Percentiles rank a stretch among this genome's conserved stretches.
Evolutionary conservation across 23 red algal species (phyloP).

Genomic region (Gracilaria vermiculophylla): DNA sequence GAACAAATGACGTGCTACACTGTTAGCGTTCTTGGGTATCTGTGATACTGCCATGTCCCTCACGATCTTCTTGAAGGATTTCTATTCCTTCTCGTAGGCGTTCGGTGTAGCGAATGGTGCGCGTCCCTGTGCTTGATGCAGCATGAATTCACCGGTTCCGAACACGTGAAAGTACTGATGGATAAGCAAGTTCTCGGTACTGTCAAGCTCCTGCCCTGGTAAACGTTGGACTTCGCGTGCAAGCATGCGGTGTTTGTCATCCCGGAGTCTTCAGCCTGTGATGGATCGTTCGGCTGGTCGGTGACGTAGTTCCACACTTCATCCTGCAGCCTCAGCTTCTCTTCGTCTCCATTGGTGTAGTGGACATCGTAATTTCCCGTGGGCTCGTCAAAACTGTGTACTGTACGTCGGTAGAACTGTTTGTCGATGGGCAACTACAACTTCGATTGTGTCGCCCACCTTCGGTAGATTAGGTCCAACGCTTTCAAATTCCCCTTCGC

Average conservation of each 20-base stretch:
- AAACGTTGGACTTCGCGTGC: neutral
- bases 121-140: neutral
- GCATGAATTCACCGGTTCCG: neutral
- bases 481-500: no score
- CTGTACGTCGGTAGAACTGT: neutral
- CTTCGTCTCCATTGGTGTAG: constrained; percentile 10
- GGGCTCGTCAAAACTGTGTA: neutral
- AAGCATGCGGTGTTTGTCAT: neutral
- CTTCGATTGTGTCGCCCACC: neutral
- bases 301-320: constrained; percentile 2
- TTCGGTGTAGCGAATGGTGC: neutral
- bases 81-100: constrained; percentile 9
- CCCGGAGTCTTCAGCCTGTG: no score
- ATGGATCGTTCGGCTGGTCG: no score
- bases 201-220: constrained; percentile 1
- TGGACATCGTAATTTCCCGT: neutral
- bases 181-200: neutral
- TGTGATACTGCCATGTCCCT: neutral
- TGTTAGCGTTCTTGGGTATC: neutral
- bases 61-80: neutral
- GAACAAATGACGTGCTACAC: constrained; percentile 1
- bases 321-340: neutral
- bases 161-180: neutral
- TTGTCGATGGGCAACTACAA: neutral
- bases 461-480: neutral